These are phyloP conservation scores for Ustilago sp. DNA, from an alignment of 1,284 basidiomycete species.

Conservation along the genomic window DNA sequence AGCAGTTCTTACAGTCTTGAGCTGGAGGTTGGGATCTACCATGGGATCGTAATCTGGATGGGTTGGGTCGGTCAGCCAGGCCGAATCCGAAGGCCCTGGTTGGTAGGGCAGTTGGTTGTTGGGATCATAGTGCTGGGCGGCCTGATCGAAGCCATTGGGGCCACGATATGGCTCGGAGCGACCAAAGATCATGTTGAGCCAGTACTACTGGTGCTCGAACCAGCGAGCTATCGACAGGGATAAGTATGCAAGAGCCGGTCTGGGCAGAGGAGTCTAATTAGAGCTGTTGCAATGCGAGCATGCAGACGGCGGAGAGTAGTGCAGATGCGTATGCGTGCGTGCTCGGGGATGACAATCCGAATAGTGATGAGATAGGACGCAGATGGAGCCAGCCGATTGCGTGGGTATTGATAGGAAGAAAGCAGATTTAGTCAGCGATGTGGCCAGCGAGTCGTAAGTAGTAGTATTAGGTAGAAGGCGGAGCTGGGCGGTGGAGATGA, in stretches of 20 bases:
- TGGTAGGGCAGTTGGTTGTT: conserved; percentile 54
- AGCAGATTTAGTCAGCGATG: not conserved
- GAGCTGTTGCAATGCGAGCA: not conserved
- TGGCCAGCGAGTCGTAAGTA: not conserved
- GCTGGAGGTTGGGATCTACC: conserved; percentile 63
- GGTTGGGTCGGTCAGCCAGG: conserved; percentile 58
- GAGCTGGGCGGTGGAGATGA: not conserved
- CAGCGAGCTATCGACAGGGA: not conserved
- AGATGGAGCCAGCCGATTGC: conserved; percentile 40
- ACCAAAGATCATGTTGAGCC: conserved; percentile 35
- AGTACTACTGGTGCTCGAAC: not conserved
- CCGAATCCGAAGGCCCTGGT: conserved; percentile 39
- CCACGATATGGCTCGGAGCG: conserved; percentile 17
- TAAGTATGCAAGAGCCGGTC: not conserved
- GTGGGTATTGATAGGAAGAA: conserved; percentile 10
- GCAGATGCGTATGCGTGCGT: conserved; percentile 1
- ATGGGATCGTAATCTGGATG: conserved; percentile 65
- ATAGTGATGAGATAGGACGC: not conserved
- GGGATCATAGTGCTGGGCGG: conserved; percentile 56
- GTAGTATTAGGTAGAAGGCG: not conserved
- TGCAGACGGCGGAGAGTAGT: conserved; percentile 6
- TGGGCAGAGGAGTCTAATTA: not conserved
- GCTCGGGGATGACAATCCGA: not conserved
- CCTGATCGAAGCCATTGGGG: conserved; percentile 29
- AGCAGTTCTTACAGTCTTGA: conserved; percentile 64